These are phyloP conservation scores for Candida endomychidarum DNA, from an alignment of 805 yeast genomes.

Conservation along the genomic window DNA sequence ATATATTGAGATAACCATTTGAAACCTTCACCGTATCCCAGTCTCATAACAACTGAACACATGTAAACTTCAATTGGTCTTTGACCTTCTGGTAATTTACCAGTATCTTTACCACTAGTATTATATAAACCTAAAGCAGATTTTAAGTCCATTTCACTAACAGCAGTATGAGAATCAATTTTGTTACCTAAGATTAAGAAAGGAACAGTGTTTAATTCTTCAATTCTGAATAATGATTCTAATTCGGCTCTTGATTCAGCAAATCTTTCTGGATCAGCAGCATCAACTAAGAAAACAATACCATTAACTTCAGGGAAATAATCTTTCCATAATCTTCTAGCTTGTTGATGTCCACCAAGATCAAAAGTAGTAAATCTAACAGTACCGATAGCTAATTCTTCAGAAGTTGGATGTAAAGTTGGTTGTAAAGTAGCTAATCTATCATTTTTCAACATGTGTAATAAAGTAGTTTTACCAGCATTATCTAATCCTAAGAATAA, in stretches of 20 bases:
- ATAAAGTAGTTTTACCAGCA: slow-evolving; percentile 48
- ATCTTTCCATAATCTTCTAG: slow-evolving; percentile 99
- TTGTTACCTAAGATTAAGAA: slow-evolving; percentile 94
- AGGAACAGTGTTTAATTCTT: slow-evolving; percentile 87
- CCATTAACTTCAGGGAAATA: slow-evolving; percentile 99
- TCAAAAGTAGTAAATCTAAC: slow-evolving; percentile 97
- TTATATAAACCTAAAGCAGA: slow-evolving; percentile 78
- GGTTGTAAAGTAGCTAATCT: slow-evolving; percentile 97
- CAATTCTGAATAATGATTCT: slow-evolving; percentile 89
- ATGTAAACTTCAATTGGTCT: slow-evolving; percentile 96
- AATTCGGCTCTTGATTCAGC: slow-evolving; percentile 93
- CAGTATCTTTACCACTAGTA: slow-evolving; percentile 81
- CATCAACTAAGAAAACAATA: slow-evolving; percentile 93
- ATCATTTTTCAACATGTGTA: slow-evolving; percentile 70
- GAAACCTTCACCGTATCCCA: slow-evolving; percentile 98
- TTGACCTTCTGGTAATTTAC: slow-evolving; percentile 64
- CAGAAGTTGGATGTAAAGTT: slow-evolving; percentile 97
- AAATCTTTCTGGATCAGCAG: slow-evolving; percentile 94
- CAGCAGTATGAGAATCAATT: slow-evolving; percentile 92
- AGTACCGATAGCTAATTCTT: slow-evolving; percentile 94
- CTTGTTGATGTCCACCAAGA: slow-evolving; percentile 97
- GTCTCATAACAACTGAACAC: slow-evolving; percentile 98
- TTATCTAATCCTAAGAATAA: slow-evolving; percentile 48
- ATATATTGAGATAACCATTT: slow-evolving; percentile 97
- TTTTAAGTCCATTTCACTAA: slow-evolving; percentile 90